These are phyloP conservation scores for Daphne laureola DNA, from an alignment of 441 rosid species.

Conservation along the genomic window DNA sequence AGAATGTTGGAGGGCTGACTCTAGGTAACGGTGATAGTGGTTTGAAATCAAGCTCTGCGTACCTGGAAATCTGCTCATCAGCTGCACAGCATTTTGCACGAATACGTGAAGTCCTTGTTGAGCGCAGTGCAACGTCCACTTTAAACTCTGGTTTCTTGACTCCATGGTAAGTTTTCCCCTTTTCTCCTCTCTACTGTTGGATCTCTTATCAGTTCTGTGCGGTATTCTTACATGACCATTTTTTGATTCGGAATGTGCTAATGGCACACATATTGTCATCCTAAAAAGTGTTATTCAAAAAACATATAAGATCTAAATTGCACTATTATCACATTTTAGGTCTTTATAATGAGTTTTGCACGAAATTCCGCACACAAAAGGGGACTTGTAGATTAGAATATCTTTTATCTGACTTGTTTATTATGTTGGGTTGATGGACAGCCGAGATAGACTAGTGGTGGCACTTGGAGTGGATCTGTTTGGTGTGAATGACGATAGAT, in stretches of 20 bases:
- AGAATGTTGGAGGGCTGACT: constrained; percentile 45
- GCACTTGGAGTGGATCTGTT: constrained; percentile 76
- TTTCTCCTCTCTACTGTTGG: not conserved
- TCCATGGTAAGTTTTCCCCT: constrained; percentile 60
- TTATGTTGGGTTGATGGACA: constrained; percentile 10
- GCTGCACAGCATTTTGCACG: constrained; percentile 93
- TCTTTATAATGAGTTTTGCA: no score
- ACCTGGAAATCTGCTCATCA: constrained; percentile 77
- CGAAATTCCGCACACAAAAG: no score
- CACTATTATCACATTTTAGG: no score
- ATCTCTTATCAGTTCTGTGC: no score
- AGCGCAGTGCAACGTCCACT: constrained; percentile 81
- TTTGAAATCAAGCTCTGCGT: constrained; percentile 58
- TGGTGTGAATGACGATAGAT: constrained; percentile 76
- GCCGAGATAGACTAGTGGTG: constrained; percentile 71
- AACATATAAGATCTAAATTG: no score
- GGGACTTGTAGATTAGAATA: no score
- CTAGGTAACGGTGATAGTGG: constrained; percentile 52
- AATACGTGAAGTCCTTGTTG: constrained; percentile 88
- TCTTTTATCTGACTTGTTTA: no score
- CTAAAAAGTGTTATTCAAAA: no score
- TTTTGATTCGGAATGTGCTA: no score
- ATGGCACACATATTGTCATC: no score
- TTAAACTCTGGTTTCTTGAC: constrained; percentile 89
- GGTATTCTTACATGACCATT: no score